phyloP scores from a whole-genome alignment of 495 filamentous ascomycete genomes.

The Daldinia concentrica region DNA sequence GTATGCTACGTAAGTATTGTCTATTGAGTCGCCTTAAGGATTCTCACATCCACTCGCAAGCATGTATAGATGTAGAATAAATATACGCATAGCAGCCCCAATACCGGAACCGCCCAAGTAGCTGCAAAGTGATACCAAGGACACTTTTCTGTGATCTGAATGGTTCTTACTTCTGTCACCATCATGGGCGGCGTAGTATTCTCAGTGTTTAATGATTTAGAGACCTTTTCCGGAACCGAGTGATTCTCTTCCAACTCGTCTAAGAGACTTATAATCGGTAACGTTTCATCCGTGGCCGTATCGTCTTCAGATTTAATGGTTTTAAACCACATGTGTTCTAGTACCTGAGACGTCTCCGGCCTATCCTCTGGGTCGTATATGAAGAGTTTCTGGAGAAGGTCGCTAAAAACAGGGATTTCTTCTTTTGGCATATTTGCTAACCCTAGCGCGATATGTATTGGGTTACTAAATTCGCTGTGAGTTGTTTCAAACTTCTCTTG shows the following conservation, averaged over 20 bases:
- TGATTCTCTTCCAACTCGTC: not conserved
- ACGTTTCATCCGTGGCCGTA: not conserved
- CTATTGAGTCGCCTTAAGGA: not conserved
- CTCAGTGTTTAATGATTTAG: not conserved
- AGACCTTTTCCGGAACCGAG: not conserved
- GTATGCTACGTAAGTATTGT: not conserved
- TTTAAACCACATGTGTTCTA: not conserved
- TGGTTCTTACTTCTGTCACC: not conserved
- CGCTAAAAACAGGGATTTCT: not conserved
- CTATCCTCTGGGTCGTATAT: not conserved
- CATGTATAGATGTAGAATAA: not conserved
- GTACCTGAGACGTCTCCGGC: not conserved
- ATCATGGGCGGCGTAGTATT: not conserved
- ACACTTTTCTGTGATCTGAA: not conserved
- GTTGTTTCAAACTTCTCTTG: not conserved
- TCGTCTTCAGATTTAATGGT: not conserved
- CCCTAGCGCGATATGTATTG: not conserved
- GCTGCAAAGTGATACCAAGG: not conserved
- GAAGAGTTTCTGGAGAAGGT: not conserved
- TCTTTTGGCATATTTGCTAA: not conserved
- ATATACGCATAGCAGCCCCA: not conserved
- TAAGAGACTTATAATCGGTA: not conserved
- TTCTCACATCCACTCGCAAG: not conserved
- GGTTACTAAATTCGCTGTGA: not conserved
- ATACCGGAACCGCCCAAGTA: not conserved